phyloP scores from a whole-genome alignment of 2,329 filamentous ascomycete species.

The Fusarium dimerum region DNA sequence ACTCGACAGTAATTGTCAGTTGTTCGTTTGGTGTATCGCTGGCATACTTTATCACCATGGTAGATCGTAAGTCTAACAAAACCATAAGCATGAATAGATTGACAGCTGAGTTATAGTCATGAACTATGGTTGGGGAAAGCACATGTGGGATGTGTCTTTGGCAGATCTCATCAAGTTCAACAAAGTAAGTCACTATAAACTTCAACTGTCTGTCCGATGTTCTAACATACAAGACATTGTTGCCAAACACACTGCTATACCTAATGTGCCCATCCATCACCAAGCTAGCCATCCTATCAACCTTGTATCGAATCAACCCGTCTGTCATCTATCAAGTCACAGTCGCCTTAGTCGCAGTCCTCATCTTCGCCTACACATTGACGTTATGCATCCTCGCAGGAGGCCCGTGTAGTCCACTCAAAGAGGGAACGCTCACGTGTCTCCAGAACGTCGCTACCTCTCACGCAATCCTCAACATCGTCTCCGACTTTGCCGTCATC shows the following conservation, averaged over 20 bases:
- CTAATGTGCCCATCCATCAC: slow-evolving; percentile 11
- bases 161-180: slow-evolving; percentile 5
- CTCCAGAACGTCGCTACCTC: slow-evolving; percentile 9
- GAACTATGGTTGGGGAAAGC: slow-evolving; percentile 10
- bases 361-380: slow-evolving; percentile 4
- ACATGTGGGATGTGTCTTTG: slow-evolving; percentile 10
- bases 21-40: slow-evolving; percentile 7
- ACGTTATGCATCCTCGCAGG: slow-evolving; percentile 2
- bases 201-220: too few relatives aligned
- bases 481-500: slow-evolving; percentile 6
- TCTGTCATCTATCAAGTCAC: slow-evolving; percentile 1
- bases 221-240: slow-evolving; percentile 2
- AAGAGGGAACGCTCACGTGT: slow-evolving; percentile 2
- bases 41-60: slow-evolving; percentile 11
- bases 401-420: slow-evolving; percentile 7
- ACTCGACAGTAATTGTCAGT: slow-evolving; percentile 3
- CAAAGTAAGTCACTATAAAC: background rate
- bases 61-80: too few relatives aligned
- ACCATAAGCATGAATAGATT: too few relatives aligned
- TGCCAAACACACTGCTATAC: slow-evolving; percentile 9
- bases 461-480: slow-evolving; percentile 9
- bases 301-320: slow-evolving; percentile 5
- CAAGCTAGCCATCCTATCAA: slow-evolving; percentile 8
- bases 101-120: slow-evolving; percentile 1
- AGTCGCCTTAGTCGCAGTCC: background rate